These are phyloP conservation scores for Neurospora sp. DNA, from an alignment of 495 filamentous ascomycete genomes.

Conservation along the genomic window DNA sequence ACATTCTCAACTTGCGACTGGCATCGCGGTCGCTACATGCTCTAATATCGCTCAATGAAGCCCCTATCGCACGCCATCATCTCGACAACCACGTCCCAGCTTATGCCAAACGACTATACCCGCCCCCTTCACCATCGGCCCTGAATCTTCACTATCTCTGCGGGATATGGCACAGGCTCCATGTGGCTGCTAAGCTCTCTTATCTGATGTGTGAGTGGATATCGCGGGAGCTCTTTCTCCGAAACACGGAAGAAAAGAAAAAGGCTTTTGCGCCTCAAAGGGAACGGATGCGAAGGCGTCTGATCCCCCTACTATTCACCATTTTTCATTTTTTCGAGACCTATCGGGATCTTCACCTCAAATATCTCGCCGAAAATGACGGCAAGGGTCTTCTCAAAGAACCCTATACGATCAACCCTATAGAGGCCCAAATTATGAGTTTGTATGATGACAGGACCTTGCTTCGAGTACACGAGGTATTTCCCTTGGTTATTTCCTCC, in stretches of 20 bases:
- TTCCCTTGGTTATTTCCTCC: constrained; percentile 45
- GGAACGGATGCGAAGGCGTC: constrained; percentile 44
- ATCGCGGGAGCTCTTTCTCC: constrained; percentile 46
- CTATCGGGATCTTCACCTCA: constrained; percentile 43
- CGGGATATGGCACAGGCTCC: constrained; percentile 47
- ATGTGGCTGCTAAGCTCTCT: constrained; percentile 45
- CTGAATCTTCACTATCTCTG: constrained; percentile 47
- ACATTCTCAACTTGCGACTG: constrained; percentile 41
- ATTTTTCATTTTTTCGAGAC: constrained; percentile 52
- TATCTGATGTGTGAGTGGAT: constrained; percentile 44
- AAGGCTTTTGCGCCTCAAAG: constrained; percentile 43
- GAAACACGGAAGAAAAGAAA: constrained; percentile 37
- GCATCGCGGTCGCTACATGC: constrained; percentile 44
- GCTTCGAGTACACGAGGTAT: constrained; percentile 43
- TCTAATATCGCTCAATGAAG: constrained; percentile 46
- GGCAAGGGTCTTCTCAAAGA: constrained; percentile 27
- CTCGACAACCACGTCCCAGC: constrained; percentile 41
- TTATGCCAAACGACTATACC: constrained; percentile 44
- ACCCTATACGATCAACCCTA: constrained; percentile 40
- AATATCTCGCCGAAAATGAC: constrained; percentile 35
- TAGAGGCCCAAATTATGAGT: constrained; percentile 43
- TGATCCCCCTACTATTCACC: constrained; percentile 45
- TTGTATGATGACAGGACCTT: constrained; percentile 49
- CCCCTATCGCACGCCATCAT: constrained; percentile 45
- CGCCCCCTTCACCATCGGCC: constrained; percentile 27